phyloP scores from a whole-genome alignment of 2,329 filamentous ascomycete genomes.

The Talaromyces islandicus region DNA sequence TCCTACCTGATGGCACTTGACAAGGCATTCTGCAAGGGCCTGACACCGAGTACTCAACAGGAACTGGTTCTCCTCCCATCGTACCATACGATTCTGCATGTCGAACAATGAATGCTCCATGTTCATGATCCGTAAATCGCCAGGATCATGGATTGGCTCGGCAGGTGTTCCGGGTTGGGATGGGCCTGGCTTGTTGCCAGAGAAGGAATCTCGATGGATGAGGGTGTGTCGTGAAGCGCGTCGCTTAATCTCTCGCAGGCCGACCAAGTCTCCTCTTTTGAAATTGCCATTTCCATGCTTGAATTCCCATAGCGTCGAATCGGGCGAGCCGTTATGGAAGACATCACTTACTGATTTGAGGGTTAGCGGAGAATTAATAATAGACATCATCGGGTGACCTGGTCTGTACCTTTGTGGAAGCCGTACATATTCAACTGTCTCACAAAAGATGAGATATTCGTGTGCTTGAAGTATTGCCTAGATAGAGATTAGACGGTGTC shows the following conservation, averaged over 20 bases:
- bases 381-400: not conserved
- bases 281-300: conserved; percentile 97
- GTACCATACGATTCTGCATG: conserved; percentile 65
- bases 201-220: conserved; percentile 86
- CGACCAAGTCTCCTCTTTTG: conserved; percentile 86
- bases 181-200: conserved; percentile 64
- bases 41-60: conserved; percentile 77
- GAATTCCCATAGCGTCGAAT: conserved; percentile 96
- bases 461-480: conserved; percentile 98
- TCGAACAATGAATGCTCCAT: conserved; percentile 83
- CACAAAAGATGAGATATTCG: conserved; percentile 97
- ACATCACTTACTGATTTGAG: conserved; percentile 77
- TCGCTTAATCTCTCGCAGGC: conserved; percentile 90
- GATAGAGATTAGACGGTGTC: not conserved
- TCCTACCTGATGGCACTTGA: conserved; percentile 61
- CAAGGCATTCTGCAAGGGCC: conserved; percentile 72
- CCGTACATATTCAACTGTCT: conserved; percentile 99
- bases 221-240: conserved; percentile 87
- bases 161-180: conserved; percentile 81
- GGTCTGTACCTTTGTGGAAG: conserved; percentile 81
- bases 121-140: conserved; percentile 64
- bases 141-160: conserved; percentile 71
- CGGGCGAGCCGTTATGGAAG: conserved; percentile 89
- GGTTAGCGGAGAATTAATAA: not conserved
- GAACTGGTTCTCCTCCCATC: conserved; percentile 77